phyloP scores from a whole-genome alignment of 371 early-diverging fungal species.

The Apophysomyces ossiformis region DNA sequence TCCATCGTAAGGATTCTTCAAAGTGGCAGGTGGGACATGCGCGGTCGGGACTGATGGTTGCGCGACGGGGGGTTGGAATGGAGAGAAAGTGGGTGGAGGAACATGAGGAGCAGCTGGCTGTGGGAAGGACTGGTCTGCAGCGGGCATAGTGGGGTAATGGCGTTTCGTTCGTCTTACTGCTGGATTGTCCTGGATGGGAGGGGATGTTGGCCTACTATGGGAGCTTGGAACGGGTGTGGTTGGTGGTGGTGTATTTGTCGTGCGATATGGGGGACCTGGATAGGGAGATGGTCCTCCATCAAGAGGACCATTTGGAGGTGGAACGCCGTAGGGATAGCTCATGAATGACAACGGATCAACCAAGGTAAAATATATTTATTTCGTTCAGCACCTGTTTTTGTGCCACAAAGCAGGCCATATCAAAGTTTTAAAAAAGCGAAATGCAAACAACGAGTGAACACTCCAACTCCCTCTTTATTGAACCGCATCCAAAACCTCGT shows the following conservation, averaged over 20 bases:
- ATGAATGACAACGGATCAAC: slow-evolving; percentile 3
- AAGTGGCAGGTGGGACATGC: slow-evolving; percentile 8
- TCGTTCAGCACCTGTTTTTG: background rate
- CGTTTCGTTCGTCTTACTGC: slow-evolving; percentile 21
- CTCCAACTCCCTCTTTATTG: too few relatives aligned
- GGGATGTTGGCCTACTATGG: background rate
- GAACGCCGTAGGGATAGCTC: slow-evolving; percentile 1
- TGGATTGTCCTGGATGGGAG: background rate
- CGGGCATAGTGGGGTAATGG: slow-evolving; percentile 26
- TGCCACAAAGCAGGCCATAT: background rate
- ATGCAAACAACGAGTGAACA: background rate
- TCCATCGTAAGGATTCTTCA: slow-evolving; percentile 6
- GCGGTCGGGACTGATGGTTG: background rate
- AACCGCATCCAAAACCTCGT: too few relatives aligned
- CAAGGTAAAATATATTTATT: background rate
- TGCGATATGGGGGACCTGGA: background rate
- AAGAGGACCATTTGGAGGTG: background rate
- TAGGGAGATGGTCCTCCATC: background rate
- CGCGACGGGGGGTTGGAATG: background rate
- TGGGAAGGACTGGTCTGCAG: slow-evolving; percentile 14
- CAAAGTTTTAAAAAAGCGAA: background rate
- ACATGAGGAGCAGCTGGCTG: slow-evolving; percentile 18
- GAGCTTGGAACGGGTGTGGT: background rate
- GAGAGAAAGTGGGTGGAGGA: slow-evolving; percentile 10
- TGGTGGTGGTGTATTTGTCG: background rate